phyloP scores from a whole-genome alignment of 805 yeast species.

The Cephaloascus fragrans region DNA sequence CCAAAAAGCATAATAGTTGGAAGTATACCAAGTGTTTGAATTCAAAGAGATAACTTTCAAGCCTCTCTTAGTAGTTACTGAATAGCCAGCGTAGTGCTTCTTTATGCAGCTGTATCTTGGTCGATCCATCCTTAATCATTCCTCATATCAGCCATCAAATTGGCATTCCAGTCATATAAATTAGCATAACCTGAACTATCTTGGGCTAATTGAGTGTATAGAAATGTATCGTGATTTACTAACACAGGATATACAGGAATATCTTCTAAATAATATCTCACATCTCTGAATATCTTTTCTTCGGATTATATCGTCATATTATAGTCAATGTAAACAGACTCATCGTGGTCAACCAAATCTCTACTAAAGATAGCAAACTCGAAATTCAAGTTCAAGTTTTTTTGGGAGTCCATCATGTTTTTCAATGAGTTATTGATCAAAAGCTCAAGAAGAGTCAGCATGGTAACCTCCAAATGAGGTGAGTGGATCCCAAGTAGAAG shows the following conservation, averaged over 20 bases:
- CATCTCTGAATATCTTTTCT: conserved; percentile 16
- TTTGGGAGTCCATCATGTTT: neutral
- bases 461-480: conserved; percentile 26
- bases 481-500: conserved; percentile 16
- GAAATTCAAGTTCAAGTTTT: conserved; percentile 1
- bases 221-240: conserved; percentile 34
- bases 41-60: conserved; percentile 12
- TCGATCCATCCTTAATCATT: conserved; percentile 2
- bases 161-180: conserved; percentile 7
- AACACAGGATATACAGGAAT: conserved; percentile 25
- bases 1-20: conserved; percentile 4
- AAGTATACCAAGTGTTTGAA: conserved; percentile 4
- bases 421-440: conserved; percentile 25
- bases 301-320: conserved; percentile 20
- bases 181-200: conserved; percentile 13
- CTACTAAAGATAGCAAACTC: conserved; percentile 32
- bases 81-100: conserved; percentile 11
- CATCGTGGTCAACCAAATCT: conserved; percentile 32
- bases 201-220: conserved; percentile 31
- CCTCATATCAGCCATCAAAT: conserved; percentile 2
- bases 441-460: conserved; percentile 30
- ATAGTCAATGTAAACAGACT: conserved; percentile 5
- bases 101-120: neutral
- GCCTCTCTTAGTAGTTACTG: conserved; percentile 2
- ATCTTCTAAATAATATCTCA: conserved; percentile 24